Evolutionary conservation across 495 filamentous ascomycete species (phyloP).

Genomic region (Pyrenopolyporus hunteri): DNA sequence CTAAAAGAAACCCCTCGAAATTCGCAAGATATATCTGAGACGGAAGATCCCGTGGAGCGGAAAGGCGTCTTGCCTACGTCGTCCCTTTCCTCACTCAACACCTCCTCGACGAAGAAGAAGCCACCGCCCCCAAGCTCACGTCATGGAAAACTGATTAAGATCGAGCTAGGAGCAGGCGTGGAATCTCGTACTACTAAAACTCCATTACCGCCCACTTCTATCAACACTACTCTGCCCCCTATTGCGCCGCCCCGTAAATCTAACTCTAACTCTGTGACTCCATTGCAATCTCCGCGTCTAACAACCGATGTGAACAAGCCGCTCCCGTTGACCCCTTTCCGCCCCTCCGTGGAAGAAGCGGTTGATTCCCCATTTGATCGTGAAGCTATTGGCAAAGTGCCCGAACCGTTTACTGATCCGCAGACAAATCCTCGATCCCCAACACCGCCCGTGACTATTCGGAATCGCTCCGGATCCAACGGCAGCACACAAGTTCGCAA

Average conservation of each 20-base stretch:
- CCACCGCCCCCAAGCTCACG: conserved; percentile 66
- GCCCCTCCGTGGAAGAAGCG: conserved; percentile 49
- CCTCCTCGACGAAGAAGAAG: conserved; percentile 43
- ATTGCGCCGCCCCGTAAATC: conserved; percentile 36
- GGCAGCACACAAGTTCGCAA: conserved; percentile 43
- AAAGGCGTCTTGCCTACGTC: conserved; percentile 45
- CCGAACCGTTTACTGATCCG: conserved; percentile 43
- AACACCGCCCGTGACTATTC: conserved; percentile 42
- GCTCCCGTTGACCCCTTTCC: conserved; percentile 50
- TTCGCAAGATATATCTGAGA: conserved; percentile 52
- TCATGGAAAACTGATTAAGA: conserved; percentile 71
- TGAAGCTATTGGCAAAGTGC: conserved; percentile 53
- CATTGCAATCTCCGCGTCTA: conserved; percentile 9
- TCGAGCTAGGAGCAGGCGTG: conserved; percentile 40
- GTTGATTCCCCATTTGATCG: conserved; percentile 51
- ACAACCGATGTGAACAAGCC: conserved; percentile 58
- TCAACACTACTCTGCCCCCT: conserved; percentile 32
- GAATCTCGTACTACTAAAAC: conserved; percentile 25
- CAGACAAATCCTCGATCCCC: conserved; percentile 38
- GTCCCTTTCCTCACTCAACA: conserved; percentile 26
- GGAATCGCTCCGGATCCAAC: conserved; percentile 42
- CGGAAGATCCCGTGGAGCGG: conserved; percentile 49
- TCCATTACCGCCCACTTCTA: conserved; percentile 34
- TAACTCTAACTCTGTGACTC: conserved; percentile 13
- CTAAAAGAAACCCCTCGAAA: conserved; percentile 54